phyloP scores from a whole-genome alignment of 257 asterid genomes.

The Haberlea rhodopensis region DNA sequence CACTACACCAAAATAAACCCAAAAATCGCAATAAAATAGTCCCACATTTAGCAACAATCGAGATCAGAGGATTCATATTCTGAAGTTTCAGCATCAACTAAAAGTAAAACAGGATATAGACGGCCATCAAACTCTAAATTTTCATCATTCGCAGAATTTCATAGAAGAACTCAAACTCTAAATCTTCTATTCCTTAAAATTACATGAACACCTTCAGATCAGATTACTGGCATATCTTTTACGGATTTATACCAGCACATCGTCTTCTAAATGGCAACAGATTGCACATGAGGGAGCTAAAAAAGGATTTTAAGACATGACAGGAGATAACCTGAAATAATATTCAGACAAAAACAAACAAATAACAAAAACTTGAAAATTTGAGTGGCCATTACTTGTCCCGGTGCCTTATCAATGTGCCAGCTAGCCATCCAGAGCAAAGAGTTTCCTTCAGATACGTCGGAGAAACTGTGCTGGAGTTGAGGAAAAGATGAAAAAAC shows the following conservation, averaged over 20 bases:
- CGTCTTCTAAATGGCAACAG: neutral
- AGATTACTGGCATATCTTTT: neutral
- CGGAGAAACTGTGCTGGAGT: constrained; percentile 84
- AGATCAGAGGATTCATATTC: neutral
- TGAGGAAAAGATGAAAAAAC: constrained; percentile 33
- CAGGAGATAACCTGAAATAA: no score
- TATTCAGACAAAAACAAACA: constrained; percentile 1
- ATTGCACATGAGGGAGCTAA: neutral
- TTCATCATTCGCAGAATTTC: neutral
- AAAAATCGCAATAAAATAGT: neutral
- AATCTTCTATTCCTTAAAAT: neutral
- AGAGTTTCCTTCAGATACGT: constrained; percentile 89
- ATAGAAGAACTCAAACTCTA: neutral
- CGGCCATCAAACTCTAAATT: neutral
- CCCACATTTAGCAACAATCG: constrained; percentile 13
- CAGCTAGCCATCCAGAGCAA: constrained; percentile 88
- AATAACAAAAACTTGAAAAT: constrained; percentile 4
- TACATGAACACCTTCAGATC: neutral
- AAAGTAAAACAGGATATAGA: neutral
- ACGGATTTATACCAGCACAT: neutral
- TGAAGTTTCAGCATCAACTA: neutral
- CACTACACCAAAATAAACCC: neutral
- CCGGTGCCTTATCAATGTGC: constrained; percentile 64
- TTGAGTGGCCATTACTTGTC: constrained; percentile 53
- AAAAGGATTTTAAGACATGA: neutral